Conservation (phyloP, 441 rosid species). For the Aleurites moluccanus region DNA sequence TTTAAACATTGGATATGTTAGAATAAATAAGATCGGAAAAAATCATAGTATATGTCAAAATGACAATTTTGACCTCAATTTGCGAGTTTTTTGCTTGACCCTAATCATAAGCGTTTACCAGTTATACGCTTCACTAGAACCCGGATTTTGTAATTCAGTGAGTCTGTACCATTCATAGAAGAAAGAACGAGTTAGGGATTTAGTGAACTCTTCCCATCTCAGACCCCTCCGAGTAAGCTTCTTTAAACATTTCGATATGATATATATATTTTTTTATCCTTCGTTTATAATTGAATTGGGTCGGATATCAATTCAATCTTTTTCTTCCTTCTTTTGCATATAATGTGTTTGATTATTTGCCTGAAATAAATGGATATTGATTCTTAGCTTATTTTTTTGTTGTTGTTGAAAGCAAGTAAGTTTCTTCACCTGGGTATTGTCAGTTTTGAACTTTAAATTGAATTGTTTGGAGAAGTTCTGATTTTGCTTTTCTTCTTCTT, state of each 20-base stretch:
- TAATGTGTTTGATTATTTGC: slow-evolving; percentile 1
- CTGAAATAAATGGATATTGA: background rate
- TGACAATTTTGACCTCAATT: too few species aligned
- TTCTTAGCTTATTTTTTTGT: background rate
- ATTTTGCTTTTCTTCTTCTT: background rate
- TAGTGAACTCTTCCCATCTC: background rate
- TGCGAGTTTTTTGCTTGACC: too few species aligned
- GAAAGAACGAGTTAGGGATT: background rate
- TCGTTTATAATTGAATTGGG: background rate
- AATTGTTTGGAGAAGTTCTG: background rate
- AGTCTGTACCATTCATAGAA: background rate
- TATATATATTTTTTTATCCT: background rate
- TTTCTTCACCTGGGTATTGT: background rate
- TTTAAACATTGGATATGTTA: too few species aligned
- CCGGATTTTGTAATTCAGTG: background rate
- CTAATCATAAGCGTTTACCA: too few species aligned
- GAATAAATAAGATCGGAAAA: too few species aligned
- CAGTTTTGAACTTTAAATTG: background rate
- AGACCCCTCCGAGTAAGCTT: background rate
- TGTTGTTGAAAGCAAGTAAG: background rate
- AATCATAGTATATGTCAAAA: too few species aligned
- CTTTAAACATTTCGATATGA: background rate
- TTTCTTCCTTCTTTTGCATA: background rate
- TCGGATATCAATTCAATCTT: background rate
- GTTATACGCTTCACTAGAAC: background rate